Base-by-base conservation (phyloP, 208 protist species). In the Leishmania martiniquensis region DNA sequence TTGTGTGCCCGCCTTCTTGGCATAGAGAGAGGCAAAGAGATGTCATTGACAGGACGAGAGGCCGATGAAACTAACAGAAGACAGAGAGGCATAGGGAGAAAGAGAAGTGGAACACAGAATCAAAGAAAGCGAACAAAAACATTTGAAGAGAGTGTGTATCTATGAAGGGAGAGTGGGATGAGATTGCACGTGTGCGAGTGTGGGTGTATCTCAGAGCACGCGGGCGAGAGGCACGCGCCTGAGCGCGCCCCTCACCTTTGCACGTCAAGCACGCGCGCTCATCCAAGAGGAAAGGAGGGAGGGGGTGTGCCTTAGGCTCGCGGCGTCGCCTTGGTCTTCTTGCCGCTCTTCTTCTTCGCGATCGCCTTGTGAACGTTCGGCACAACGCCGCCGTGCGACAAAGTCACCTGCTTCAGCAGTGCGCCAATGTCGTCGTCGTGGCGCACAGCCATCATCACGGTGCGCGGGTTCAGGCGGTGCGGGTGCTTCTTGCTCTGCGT, bases 361-460 rank as follows among this genome's bases (percentile, higher is more conserved):
- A 95, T 71, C 39, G 88, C 91, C 82, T 93, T 93, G 86, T 91
- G 90, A 72, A 95, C 52, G 87, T 83, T 94, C 77, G 92, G 92
- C 88, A 96, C 85, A 78, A 96, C 91, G 71, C 91, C 91, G 71
- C 91, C 89, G 83, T 80, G 88, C 20, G 91, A 92, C 77, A 95
- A 47, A 25, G 91, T 95, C 88, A 95, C 91, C 80, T 94, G 83
- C 39, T 77, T 72, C 77, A 88, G 81, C 66, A 88, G 81, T 49
- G 74, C 75, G 76, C 81, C 78, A 75, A 88, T 87, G 85, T 95
- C 91, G 82, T 93, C 91, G 88, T 95, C 91, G 87, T 95, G 89
- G 87, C 91, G 91, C 85, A 93, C 89, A 12, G 91, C 91, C 76
- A 93, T 78, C 57, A 89, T 95, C 76, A 95, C 81, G n/a, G 84